phyloP scores from a whole-genome alignment of 495 filamentous ascomycete genomes.

The Margaritispora aquatica region DNA sequence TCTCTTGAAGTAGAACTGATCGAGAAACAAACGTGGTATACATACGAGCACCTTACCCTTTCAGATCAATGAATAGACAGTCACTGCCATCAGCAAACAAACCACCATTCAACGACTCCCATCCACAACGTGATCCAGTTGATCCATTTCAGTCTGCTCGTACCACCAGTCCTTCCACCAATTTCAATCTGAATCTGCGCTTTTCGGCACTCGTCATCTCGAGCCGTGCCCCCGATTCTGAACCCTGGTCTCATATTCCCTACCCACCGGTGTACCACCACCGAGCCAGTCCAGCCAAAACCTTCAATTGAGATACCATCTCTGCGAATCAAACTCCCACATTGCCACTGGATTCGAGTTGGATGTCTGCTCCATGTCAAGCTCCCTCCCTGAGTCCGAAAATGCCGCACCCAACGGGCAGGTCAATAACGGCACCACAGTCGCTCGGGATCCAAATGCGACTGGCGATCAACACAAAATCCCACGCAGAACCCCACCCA shows the following conservation, averaged over 20 bases:
- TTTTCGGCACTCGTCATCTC: constrained; percentile 9
- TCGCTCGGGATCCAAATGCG: constrained; percentile 7
- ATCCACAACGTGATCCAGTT: constrained; percentile 10
- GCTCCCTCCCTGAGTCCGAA: constrained; percentile 21
- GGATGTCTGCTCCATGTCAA: constrained; percentile 28
- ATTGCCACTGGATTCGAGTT: constrained; percentile 22
- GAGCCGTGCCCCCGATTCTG: not conserved
- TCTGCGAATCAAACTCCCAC: constrained; percentile 20
- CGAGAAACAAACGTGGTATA: not conserved
- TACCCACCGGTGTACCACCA: too few species aligned
- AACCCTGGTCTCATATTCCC: constrained; percentile 6
- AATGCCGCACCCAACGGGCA: constrained; percentile 23
- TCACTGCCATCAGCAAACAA: not conserved
- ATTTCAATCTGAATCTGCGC: not conserved
- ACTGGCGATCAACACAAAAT: constrained; percentile 15
- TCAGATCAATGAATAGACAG: not conserved
- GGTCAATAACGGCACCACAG: constrained; percentile 19
- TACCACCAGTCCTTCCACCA: not conserved
- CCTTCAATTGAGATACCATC: constrained; percentile 18
- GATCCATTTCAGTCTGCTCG: too few species aligned
- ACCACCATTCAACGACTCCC: not conserved
- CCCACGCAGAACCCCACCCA: constrained; percentile 8
- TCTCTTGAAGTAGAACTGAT: not conserved
- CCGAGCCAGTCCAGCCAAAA: too few species aligned
- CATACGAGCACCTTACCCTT: not conserved